These are phyloP conservation scores for Camelina laxa DNA, from an alignment of 345 rosid genomes.

Conservation along the genomic window DNA sequence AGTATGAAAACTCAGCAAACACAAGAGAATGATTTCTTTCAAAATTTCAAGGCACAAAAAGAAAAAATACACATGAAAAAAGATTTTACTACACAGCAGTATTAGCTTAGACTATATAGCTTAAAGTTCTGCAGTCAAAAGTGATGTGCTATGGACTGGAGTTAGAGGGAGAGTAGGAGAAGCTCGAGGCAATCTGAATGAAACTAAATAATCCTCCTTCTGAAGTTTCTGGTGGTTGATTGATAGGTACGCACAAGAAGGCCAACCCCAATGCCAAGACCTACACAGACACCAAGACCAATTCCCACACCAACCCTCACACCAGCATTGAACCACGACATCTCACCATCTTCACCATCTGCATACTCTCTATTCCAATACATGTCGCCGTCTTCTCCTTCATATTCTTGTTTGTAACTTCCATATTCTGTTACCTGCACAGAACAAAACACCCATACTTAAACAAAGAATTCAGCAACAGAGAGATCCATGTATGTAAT, in stretches of 20 bases:
- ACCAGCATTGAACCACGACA: conserved; percentile 96
- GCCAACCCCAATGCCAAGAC: conserved; percentile 91
- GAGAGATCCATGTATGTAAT: not conserved
- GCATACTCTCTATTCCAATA: conserved; percentile 72
- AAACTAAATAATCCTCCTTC: conserved; percentile 59
- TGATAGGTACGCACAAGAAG: conserved; percentile 82
- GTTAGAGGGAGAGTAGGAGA: conserved; percentile 29
- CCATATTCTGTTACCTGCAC: conserved; percentile 62
- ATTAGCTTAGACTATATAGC: conserved; percentile 46
- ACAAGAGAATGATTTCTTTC: conserved; percentile 24
- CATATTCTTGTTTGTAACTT: conserved; percentile 56
- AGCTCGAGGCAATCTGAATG: not conserved
- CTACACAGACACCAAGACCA: conserved; percentile 92
- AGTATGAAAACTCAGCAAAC: conserved; percentile 34
- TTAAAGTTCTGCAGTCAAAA: conserved; percentile 51
- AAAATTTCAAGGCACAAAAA: conserved; percentile 30
- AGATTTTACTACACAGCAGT: conserved; percentile 22
- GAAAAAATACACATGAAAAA: not conserved
- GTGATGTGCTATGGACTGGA: conserved; percentile 43
- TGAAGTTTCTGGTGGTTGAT: conserved; percentile 76
- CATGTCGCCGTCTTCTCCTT: conserved; percentile 67
- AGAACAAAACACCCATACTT: not conserved
- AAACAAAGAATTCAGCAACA: conserved; percentile 22
- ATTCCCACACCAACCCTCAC: conserved; percentile 97
- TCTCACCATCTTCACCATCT: conserved; percentile 85